phyloP scores from a whole-genome alignment of 129 eudicot genomes.

The Artemisia annua region DNA sequence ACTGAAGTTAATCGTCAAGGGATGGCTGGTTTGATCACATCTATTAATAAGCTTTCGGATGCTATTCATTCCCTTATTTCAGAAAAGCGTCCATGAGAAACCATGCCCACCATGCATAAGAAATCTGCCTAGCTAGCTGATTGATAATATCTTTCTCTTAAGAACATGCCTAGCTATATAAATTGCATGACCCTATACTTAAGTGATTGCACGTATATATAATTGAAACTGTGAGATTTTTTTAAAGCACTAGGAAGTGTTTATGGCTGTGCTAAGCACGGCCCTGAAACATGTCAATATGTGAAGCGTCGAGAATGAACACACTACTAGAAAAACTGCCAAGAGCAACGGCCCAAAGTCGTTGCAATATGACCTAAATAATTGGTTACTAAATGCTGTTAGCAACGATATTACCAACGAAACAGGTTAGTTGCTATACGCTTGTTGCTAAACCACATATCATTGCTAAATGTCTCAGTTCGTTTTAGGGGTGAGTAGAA shows the following conservation, averaged over 20 bases:
- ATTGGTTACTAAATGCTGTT: neutral
- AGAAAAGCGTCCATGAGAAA: slow-evolving; percentile 26
- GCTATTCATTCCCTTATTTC: slow-evolving; percentile 50
- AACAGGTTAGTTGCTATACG: neutral
- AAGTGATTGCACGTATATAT: too few relatives aligned
- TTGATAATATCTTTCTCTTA: too few relatives aligned
- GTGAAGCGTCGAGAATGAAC: too few relatives aligned
- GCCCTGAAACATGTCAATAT: too few relatives aligned
- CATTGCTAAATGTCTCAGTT: neutral
- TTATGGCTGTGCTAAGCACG: too few relatives aligned
- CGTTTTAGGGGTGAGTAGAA: neutral
- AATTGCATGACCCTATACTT: too few relatives aligned
- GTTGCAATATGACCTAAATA: neutral
- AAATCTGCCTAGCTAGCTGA: neutral
- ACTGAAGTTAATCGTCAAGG: slow-evolving; percentile 49
- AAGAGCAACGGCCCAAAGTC: neutral
- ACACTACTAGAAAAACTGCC: neutral
- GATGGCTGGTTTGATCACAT: slow-evolving; percentile 32
- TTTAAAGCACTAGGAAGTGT: too few relatives aligned
- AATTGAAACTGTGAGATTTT: too few relatives aligned
- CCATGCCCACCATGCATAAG: neutral
- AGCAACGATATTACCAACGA: neutral
- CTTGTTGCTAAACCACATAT: neutral
- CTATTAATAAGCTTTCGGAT: slow-evolving; percentile 47
- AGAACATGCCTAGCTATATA: too few relatives aligned